Evolutionary conservation across 768 basidiomycete species (phyloP).

Genomic region (Hypholoma fasciculare): DNA sequence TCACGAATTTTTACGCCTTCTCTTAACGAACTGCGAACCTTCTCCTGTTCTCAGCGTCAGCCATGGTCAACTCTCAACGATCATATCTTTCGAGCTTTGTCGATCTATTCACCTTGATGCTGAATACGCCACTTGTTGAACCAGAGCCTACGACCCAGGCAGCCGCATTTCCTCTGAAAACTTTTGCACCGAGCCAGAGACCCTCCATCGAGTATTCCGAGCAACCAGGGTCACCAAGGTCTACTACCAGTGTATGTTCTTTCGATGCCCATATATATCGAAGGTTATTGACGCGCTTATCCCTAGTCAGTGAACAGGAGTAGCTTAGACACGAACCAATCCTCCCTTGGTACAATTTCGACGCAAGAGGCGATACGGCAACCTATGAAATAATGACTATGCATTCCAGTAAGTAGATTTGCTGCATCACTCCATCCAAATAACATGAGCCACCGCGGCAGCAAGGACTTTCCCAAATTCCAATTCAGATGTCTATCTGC

Average conservation of each 20-base stretch:
- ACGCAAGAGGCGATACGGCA: not conserved
- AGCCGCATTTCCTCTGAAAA: slow-evolving; percentile 24
- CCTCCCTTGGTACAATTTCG: not conserved
- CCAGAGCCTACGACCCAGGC: slow-evolving; percentile 17
- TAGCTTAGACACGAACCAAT: not conserved
- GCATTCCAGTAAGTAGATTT: too few species aligned
- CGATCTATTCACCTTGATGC: slow-evolving; percentile 30
- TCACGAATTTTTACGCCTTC: not conserved
- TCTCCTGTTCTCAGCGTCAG: too few species aligned
- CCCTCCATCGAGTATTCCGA: slow-evolving; percentile 9
- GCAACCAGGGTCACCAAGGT: not conserved
- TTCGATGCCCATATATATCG: not conserved
- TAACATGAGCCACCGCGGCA: too few species aligned
- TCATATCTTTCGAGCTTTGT: slow-evolving; percentile 19
- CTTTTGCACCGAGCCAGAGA: slow-evolving; percentile 14
- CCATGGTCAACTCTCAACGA: not conserved
- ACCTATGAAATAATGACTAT: too few species aligned
- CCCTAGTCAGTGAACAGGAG: not conserved
- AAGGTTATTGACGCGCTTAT: not conserved
- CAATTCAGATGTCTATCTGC: too few species aligned
- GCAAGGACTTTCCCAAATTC: too few species aligned
- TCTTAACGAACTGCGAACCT: too few species aligned
- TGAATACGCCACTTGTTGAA: slow-evolving; percentile 36
- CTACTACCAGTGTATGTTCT: too few species aligned
- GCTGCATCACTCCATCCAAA: too few species aligned